phyloP scores from a whole-genome alignment of 2,329 filamentous ascomycete species.

The Ophiocordyceps camponoti-rufipedis region DNA sequence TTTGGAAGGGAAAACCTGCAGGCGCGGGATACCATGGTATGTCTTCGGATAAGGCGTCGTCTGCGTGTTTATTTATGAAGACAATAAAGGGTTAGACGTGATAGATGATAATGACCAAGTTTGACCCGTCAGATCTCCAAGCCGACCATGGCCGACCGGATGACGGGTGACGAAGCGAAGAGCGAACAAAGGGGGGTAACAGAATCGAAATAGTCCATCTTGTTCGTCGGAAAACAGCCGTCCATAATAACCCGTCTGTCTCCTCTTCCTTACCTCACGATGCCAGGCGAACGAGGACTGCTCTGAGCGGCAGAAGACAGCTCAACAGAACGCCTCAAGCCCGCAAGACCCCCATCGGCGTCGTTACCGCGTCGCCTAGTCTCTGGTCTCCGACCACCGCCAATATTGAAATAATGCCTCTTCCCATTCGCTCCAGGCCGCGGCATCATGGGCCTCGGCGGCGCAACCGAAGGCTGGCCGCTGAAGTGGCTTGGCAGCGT shows the following conservation, averaged over 20 bases:
- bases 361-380: conserved; percentile 1
- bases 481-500: conserved; percentile 19
- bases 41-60: not conserved
- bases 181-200: not conserved
- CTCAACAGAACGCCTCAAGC: not conserved
- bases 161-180: not conserved
- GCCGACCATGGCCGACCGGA: not conserved
- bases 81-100: not conserved
- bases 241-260: not conserved
- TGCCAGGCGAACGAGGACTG: not conserved
- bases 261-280: not conserved
- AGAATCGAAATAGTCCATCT: no score
- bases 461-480: conserved; percentile 12
- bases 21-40: not conserved
- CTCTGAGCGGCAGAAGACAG: not conserved
- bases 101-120: not conserved
- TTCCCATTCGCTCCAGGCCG: conserved; percentile 17
- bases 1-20: conserved; percentile 4
- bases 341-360: no score
- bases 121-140: not conserved
- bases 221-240: not conserved
- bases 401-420: conserved; percentile 28
- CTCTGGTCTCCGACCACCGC: conserved; percentile 8
- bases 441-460: conserved; percentile 5
- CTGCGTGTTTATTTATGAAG: not conserved